Conservation (phyloP, 129 eudicot species). For the Cynara cardunculus region DNA sequence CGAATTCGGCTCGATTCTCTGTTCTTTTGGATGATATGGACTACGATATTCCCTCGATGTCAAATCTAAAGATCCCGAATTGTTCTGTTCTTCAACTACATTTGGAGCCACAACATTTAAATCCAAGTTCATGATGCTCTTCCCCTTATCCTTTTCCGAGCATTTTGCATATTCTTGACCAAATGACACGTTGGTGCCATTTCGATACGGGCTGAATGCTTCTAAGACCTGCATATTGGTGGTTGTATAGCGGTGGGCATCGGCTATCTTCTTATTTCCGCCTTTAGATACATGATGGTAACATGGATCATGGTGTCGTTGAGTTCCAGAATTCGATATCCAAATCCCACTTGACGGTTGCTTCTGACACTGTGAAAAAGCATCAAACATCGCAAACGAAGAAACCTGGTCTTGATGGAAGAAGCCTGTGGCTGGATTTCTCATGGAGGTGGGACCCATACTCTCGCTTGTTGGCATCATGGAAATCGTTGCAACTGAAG, state of each 20-base stretch:
- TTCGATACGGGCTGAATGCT: conserved; percentile 20
- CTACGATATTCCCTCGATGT: background rate
- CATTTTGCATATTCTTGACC: conserved; percentile 23
- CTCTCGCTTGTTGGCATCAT: conserved; percentile 14
- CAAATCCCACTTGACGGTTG: conserved; percentile 25
- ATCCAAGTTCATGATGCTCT: conserved; percentile 45
- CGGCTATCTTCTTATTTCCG: conserved; percentile 5
- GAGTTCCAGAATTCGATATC: conserved; percentile 23
- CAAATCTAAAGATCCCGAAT: conserved; percentile 4
- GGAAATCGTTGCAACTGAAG: conserved; percentile 10
- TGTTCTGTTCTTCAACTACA: conserved; percentile 33
- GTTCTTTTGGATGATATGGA: background rate
- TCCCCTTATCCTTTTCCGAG: conserved; percentile 39
- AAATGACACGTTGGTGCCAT: conserved; percentile 16
- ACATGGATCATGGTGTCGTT: conserved; percentile 17
- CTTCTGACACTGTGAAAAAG: conserved; percentile 26
- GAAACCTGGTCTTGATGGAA: conserved; percentile 23
- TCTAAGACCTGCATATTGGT: conserved; percentile 20
- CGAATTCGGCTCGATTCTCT: background rate
- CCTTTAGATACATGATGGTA: conserved; percentile 9
- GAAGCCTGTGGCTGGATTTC: conserved; percentile 12
- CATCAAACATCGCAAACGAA: conserved; percentile 17
- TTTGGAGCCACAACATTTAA: conserved; percentile 31
- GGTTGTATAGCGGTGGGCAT: conserved; percentile 13
- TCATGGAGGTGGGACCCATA: conserved; percentile 18